Evolutionary conservation across 2,329 filamentous ascomycete genomes (phyloP).

Genomic region (Monilinia aucupariae): DNA sequence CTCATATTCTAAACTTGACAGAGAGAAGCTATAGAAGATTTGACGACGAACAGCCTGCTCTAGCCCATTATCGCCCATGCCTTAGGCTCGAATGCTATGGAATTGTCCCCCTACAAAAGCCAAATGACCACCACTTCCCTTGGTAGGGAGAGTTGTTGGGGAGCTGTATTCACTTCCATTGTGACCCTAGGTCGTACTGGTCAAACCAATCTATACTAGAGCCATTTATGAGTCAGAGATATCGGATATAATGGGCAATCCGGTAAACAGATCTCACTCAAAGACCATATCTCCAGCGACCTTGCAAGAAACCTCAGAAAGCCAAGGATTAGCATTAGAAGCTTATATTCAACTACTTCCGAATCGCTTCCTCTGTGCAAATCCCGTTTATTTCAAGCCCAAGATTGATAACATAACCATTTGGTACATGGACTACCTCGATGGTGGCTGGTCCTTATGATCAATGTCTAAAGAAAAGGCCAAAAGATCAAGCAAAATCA

Average conservation of each 20-base stretch:
- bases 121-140: not conserved
- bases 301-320: not conserved
- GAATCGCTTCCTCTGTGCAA: not conserved
- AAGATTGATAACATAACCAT: not conserved
- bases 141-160: not conserved
- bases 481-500: not conserved
- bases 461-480: not conserved
- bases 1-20: not conserved
- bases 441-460: not conserved
- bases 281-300: not conserved
- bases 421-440: not conserved
- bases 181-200: not conserved
- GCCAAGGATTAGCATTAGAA: not conserved
- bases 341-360: not conserved
- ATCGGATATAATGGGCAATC: not conserved
- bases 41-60: not conserved
- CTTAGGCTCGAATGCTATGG: not conserved
- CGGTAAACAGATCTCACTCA: not conserved
- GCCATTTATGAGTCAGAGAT: not conserved
- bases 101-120: not conserved
- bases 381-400: not conserved
- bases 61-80: not conserved
- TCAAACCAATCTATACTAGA: not conserved
- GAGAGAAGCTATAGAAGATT: not conserved
- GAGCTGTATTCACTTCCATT: not conserved